Evolutionary conservation across 2,329 filamentous ascomycete genomes (phyloP).

Genomic region (Huntiella bhutanensis): DNA sequence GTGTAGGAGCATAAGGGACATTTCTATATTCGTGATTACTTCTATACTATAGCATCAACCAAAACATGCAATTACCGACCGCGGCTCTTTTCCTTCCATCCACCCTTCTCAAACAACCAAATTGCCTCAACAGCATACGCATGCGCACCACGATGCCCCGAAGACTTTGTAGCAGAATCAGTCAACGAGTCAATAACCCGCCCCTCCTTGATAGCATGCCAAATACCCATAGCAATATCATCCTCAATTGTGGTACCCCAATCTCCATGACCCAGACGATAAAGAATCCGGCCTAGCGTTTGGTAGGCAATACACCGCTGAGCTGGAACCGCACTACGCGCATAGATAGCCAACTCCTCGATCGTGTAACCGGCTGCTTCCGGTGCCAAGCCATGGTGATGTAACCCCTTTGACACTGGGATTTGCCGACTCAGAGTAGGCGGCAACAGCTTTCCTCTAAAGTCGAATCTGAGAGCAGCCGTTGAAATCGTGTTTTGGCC

Average conservation of each 20-base stretch:
- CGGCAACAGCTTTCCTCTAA: slow-evolving; percentile 61
- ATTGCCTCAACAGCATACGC: slow-evolving; percentile 77
- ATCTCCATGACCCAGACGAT: slow-evolving; percentile 55
- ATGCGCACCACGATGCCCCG: slow-evolving; percentile 58
- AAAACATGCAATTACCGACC: slow-evolving; percentile 21
- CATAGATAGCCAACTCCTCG: slow-evolving; percentile 61
- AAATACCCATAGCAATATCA: slow-evolving; percentile 58
- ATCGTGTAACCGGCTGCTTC: slow-evolving; percentile 91
- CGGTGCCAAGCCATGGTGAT: slow-evolving; percentile 84
- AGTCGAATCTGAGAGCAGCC: slow-evolving; percentile 72
- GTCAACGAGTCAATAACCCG: slow-evolving; percentile 58
- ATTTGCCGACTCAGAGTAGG: slow-evolving; percentile 57
- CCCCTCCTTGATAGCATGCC: slow-evolving; percentile 59
- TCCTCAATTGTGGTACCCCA: slow-evolving; percentile 41
- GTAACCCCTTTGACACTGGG: slow-evolving; percentile 60
- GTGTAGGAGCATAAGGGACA: too few relatives aligned
- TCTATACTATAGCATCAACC: too few relatives aligned
- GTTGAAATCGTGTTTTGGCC: slow-evolving; percentile 51
- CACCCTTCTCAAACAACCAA: slow-evolving; percentile 63
- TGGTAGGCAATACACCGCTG: slow-evolving; percentile 88
- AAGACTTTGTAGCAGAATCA: slow-evolving; percentile 51
- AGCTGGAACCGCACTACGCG: slow-evolving; percentile 62
- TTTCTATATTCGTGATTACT: too few relatives aligned
- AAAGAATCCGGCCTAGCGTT: slow-evolving; percentile 70
- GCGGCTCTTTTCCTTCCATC: slow-evolving; percentile 44